These are phyloP conservation scores for Sarcomyxa edulis DNA, from an alignment of 768 basidiomycete species.

Conservation along the genomic window DNA sequence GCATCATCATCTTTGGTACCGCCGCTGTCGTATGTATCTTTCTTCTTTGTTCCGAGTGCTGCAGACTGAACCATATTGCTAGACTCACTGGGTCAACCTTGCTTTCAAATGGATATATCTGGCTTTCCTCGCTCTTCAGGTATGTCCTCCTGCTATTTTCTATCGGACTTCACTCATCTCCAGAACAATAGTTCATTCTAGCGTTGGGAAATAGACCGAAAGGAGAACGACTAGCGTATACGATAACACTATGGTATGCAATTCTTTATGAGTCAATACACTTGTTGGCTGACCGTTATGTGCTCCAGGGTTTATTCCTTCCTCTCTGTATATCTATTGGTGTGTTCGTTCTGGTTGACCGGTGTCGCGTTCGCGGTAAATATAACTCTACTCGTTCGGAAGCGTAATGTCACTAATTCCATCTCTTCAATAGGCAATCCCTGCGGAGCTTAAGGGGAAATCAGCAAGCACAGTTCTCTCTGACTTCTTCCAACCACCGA, in stretches of 20 bases:
- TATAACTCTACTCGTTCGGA: too few species aligned
- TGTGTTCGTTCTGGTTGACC: slow-evolving; percentile 86
- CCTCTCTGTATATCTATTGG: slow-evolving; percentile 76
- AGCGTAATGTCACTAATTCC: too few species aligned
- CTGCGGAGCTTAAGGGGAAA: slow-evolving; percentile 42
- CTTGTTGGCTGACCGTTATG: slow-evolving; percentile 59
- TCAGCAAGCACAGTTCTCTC: slow-evolving; percentile 40
- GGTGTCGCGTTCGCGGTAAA: slow-evolving; percentile 70
- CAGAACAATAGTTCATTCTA: slow-evolving; percentile 52
- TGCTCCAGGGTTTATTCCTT: slow-evolving; percentile 90
- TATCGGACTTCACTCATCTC: background rate
- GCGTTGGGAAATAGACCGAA: slow-evolving; percentile 76
- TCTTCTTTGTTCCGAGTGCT: background rate
- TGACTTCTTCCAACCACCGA: slow-evolving; percentile 73
- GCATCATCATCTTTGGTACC: slow-evolving; percentile 68
- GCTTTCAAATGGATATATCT: slow-evolving; percentile 85
- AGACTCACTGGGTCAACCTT: slow-evolving; percentile 90
- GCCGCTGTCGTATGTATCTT: slow-evolving; percentile 48
- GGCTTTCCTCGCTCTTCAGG: slow-evolving; percentile 72
- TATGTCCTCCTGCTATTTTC: slow-evolving; percentile 5
- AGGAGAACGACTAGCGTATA: slow-evolving; percentile 59
- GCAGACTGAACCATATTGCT: slow-evolving; percentile 4
- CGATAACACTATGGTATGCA: slow-evolving; percentile 60
- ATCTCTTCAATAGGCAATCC: slow-evolving; percentile 40
- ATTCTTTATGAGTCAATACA: background rate